A percentile compares a stretch with the other conserved stretches of the same genome.
Evolutionary conservation across 345 rosid species (phyloP).

Genomic region (Mangifera indica): DNA sequence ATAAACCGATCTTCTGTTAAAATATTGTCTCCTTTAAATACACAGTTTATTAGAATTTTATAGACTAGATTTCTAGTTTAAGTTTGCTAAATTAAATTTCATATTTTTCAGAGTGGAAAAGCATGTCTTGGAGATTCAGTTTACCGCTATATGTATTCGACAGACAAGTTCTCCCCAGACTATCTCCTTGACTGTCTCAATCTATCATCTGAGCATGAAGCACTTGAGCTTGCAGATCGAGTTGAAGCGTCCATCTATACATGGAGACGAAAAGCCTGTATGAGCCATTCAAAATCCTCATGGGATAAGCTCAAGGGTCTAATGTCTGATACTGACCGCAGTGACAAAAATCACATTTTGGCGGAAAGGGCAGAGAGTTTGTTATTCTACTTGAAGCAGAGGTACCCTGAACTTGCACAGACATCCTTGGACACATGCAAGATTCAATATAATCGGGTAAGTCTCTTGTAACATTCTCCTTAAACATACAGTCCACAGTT

Average conservation of each 20-base stretch:
- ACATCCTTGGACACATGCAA: conserved; percentile 91
- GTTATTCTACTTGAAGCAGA: conserved; percentile 77
- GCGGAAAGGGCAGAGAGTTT: conserved; percentile 85
- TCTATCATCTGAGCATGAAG: conserved; percentile 81
- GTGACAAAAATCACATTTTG: conserved; percentile 70
- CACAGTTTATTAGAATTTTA: no score
- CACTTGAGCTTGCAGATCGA: conserved; percentile 80
- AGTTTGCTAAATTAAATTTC: no score
- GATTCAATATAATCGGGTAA: conserved; percentile 77
- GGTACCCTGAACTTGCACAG: conserved; percentile 86
- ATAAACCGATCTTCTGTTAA: no score
- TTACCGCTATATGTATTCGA: conserved; percentile 56
- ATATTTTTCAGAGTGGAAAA: conserved; percentile 64
- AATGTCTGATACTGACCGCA: conserved; percentile 56
- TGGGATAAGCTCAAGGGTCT: conserved; percentile 85
- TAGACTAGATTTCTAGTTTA: no score
- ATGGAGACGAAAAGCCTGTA: conserved; percentile 87
- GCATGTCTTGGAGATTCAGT: conserved; percentile 76
- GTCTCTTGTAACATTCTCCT: no score
- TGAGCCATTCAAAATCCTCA: conserved; percentile 68
- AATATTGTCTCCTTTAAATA: no score
- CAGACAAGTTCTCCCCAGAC: conserved; percentile 72
- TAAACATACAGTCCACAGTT: no score
- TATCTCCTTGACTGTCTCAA: conserved; percentile 63
- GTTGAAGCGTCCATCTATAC: conserved; percentile 88